These are phyloP conservation scores for Phytopythium sindhum DNA, from an alignment of 352 stramenopile species.

Conservation along the genomic window DNA sequence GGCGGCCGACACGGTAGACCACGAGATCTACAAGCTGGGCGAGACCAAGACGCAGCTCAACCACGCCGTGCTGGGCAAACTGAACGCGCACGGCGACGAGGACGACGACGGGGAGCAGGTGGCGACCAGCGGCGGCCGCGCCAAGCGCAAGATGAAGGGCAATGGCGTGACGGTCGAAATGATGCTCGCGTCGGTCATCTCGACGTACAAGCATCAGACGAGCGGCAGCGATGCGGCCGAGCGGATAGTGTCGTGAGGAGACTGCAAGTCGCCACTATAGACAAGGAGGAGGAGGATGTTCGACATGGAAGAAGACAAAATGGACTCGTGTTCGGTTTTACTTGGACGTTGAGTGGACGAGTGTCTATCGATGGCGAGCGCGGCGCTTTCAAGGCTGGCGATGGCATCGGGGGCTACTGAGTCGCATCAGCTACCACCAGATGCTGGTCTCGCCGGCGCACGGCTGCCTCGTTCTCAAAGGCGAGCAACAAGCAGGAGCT, in stretches of 20 bases:
- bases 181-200: conserved; percentile 75
- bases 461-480: too few relatives aligned
- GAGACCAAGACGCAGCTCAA: conserved; percentile 86
- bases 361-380: neutral
- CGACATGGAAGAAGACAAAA: neutral
- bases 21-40: conserved; percentile 89
- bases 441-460: too few relatives aligned
- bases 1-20: conserved; percentile 87
- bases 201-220: conserved; percentile 45
- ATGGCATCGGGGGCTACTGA: too few relatives aligned
- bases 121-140: neutral
- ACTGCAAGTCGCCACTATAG: neutral
- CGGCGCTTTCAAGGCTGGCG: neutral
- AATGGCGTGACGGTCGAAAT: conserved; percentile 70
- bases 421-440: too few relatives aligned
- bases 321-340: neutral
- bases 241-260: conserved; percentile 7
- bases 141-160: conserved; percentile 24
- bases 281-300: neutral
- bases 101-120: neutral
- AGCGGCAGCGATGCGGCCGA: neutral
- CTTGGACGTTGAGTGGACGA: neutral
- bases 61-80: conserved; percentile 78
- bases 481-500: too few relatives aligned
- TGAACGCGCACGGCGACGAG: conserved; percentile 53